A percentile compares a stretch with the other conserved stretches of the same genome.
phyloP scores from a whole-genome alignment of 768 basidiomycete species.

The Mycena alexandri region DNA sequence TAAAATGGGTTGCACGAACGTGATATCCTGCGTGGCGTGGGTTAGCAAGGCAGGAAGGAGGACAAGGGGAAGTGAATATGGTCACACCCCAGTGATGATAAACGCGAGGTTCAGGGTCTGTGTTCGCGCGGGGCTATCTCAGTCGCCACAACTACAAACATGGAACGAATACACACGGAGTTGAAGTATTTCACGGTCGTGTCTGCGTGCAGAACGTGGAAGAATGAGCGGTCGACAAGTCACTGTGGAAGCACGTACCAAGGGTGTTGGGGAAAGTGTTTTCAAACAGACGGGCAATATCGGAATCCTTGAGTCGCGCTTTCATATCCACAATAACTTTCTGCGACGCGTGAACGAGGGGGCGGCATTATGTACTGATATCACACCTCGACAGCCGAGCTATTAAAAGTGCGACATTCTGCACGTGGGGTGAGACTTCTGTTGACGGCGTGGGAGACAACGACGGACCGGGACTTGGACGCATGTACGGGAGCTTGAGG shows the following conservation, averaged over 20 bases:
- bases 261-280: slow-evolving; percentile 88
- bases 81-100: slow-evolving; percentile 80
- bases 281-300: slow-evolving; percentile 82
- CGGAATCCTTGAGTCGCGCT: slow-evolving; percentile 77
- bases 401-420: slow-evolving; percentile 82
- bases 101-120: slow-evolving; percentile 75
- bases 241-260: slow-evolving; percentile 55
- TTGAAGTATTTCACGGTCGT: slow-evolving; percentile 86
- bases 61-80: too few species aligned
- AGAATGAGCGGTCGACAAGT: too few species aligned
- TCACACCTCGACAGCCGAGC: slow-evolving; percentile 76
- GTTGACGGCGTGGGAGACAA: too few species aligned
- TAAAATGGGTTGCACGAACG: slow-evolving; percentile 57
- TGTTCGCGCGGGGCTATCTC: too few species aligned
- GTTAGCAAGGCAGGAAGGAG: background rate
- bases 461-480: slow-evolving; percentile 54
- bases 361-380: too few species aligned
- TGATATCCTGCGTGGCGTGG: slow-evolving; percentile 67
- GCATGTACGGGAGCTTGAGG: slow-evolving; percentile 77
- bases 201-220: too few species aligned
- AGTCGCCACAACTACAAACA: too few species aligned
- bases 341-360: slow-evolving; percentile 47
- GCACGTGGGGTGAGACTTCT: slow-evolving; percentile 40
- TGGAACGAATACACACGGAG: slow-evolving; percentile 45
- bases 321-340: slow-evolving; percentile 84